Evolutionary conservation across 345 rosid genomes (phyloP).

Genomic region (Gossypioides kirkii): DNA sequence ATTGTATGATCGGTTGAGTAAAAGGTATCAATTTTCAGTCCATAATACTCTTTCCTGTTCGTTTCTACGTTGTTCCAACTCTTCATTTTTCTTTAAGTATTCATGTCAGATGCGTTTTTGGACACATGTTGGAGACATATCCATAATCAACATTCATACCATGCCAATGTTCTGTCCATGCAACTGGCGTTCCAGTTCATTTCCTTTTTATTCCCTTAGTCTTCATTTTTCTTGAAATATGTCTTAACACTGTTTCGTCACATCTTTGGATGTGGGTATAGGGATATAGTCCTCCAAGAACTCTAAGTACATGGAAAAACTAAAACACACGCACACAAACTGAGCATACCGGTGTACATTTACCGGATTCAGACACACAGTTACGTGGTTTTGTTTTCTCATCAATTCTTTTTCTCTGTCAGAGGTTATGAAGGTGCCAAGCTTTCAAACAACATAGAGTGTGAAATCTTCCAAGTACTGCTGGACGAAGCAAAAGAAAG

Average conservation of each 20-base stretch:
- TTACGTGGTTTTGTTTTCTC: background rate
- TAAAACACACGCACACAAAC: background rate
- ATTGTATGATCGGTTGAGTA: slow-evolving; percentile 70
- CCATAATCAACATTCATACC: background rate
- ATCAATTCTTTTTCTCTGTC: slow-evolving; percentile 9
- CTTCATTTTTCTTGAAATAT: background rate
- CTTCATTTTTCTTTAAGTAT: too few species aligned
- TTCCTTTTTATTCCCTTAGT: background rate
- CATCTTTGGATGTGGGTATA: background rate
- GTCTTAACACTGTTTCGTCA: background rate
- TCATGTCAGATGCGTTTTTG: too few species aligned
- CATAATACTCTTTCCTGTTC: background rate
- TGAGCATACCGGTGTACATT: background rate
- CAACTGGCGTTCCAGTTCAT: background rate
- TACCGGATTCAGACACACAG: background rate
- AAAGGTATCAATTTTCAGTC: slow-evolving; percentile 41
- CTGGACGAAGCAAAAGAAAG: slow-evolving; percentile 85
- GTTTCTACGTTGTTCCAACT: background rate
- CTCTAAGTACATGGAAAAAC: background rate
- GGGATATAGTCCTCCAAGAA: background rate
- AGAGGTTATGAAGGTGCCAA: slow-evolving; percentile 69
- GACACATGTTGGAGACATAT: background rate
- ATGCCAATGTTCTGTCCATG: background rate
- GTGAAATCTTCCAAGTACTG: slow-evolving; percentile 72
- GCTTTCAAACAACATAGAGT: slow-evolving; percentile 75